Base-by-base conservation (phyloP, 192 early-diverging fungal species). In the Coemansia furcata region DNA sequence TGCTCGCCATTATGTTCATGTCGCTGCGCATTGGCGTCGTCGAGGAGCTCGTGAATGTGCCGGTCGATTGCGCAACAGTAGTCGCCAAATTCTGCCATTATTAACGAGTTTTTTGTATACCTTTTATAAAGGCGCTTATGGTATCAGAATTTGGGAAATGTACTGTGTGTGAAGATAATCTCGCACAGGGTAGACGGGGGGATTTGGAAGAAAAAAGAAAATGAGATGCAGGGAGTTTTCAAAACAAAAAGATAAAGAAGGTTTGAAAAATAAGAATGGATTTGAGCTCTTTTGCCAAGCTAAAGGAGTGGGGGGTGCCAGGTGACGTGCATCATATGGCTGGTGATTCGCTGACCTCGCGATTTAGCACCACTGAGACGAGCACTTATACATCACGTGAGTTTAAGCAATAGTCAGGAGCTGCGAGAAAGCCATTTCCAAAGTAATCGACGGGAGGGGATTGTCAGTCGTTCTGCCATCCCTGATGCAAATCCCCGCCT, bases 61-160 rank as follows among this genome's bases (percentile, higher is more conserved):
- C 71, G 66, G 74, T 84, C 82, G 39, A 84, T 76, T 33, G 50
- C 66, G 40, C 82, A 84, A 35, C 82, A 84, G 55, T 84, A 84
- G 61, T 81, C 78, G 46, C 62, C 78, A 67, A 76, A 38, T 54
- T 81, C 78, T 19, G 73, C 55, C 76, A 78, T 78, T 68, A 38
- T 57, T 39, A 26, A 26, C 23, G 23, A 26, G 0, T 46, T 58
- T 33, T 59, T n/a, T 21, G 10, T 12, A 10, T 26, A 26, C 23
- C 23, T 26, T 26, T 26, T 26, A 6, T 8, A 58, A 58, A 21
- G 19, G 14, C 14, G 14, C 40, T 15, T 42, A 15, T 42, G 14
- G 14, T 4, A 17, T 23, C 1, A 17, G 12, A 10, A 17, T 17
- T 42, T 42, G 40, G 40, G 23, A 26, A 26, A 26, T 26, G 23